Evolutionary conservation across 1,139 yeast genomes (phyloP), one percentile per base, ranked within the genome.

Genomic region (Candida anutae): DNA sequence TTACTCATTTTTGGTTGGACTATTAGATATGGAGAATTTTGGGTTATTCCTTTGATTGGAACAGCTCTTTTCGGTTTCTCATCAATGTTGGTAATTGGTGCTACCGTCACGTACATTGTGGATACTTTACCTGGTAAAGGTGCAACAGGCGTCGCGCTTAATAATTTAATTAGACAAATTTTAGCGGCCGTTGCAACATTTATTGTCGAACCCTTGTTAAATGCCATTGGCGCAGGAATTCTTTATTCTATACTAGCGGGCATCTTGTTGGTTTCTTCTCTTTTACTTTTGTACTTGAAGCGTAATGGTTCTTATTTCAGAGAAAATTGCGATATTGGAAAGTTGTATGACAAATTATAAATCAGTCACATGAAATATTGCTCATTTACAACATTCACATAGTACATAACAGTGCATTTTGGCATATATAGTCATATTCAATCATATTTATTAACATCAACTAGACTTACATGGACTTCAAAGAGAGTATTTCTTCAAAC

Each of bases 91-190:
- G 75, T 82, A 5, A 82, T 83, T 38, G 93, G 94, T 1, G 75
- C 84, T 6, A 78, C 87, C 0, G 74, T 80, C 4, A 83, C 95
- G 0, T 85, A 83, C 47, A 57, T 85, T 33, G 88, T 85, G 2
- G 95, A 85, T 48, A 75, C 87, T 0, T 62, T 85, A 28, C 95
- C 95, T 0, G 94, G 94, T 0, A 69, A 79, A 42, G 94, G 95
- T 22, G 88, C 94, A 4, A 81, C 94, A 0, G 95, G 94, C 1
- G 84, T 84, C 24, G 94, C 95, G 0, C 52, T 85, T 32, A 84
- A 82, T 45, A 85, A 84, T 45, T 64, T 85, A 35, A 61, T 79
- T 22, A 64, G 95, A 43, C 82, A 77, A 62, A 58, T 75, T 1
- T 58, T 82, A 37, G 94, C 94, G 1, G 84, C 94, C 0, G 60